Conservation (phyloP, 495 filamentous ascomycete genomes). For the Massariosphaeria phaeospora region DNA sequence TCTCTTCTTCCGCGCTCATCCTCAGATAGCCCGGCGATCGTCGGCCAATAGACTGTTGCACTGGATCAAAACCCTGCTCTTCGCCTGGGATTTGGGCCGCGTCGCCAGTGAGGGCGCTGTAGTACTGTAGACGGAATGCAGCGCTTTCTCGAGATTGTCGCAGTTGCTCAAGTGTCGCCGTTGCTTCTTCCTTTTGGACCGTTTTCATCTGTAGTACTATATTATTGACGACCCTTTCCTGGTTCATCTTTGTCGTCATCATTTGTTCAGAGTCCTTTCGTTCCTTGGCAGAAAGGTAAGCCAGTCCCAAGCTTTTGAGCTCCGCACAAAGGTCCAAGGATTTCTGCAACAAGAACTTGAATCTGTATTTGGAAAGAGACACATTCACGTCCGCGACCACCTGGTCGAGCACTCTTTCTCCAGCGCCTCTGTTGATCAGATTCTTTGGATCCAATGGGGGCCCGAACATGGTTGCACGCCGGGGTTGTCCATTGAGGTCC, state of each 20-base stretch:
- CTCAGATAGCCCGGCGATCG: neutral
- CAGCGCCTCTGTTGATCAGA: neutral
- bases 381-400: slow-evolving; percentile 29
- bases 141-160: neutral
- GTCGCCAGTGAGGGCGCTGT: neutral
- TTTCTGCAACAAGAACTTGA: slow-evolving; percentile 32
- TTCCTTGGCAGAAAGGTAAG: neutral
- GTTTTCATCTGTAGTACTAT: neutral
- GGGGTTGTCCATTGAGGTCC: slow-evolving; percentile 3
- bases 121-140: neutral
- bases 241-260: neutral
- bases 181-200: too few species aligned
- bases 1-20: neutral
- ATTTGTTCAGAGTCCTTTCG: slow-evolving; percentile 11
- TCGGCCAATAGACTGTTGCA: neutral
- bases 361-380: slow-evolving; percentile 42
- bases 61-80: neutral
- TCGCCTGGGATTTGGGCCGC: neutral
- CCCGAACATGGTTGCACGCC: neutral
- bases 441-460: slow-evolving; percentile 12
- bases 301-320: slow-evolving; percentile 25
- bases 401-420: neutral
- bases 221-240: neutral
- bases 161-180: neutral
- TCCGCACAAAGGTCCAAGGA: slow-evolving; percentile 38